Base-by-base conservation (phyloP, 2,329 filamentous ascomycete species). In the Colletotrichum magnum region DNA sequence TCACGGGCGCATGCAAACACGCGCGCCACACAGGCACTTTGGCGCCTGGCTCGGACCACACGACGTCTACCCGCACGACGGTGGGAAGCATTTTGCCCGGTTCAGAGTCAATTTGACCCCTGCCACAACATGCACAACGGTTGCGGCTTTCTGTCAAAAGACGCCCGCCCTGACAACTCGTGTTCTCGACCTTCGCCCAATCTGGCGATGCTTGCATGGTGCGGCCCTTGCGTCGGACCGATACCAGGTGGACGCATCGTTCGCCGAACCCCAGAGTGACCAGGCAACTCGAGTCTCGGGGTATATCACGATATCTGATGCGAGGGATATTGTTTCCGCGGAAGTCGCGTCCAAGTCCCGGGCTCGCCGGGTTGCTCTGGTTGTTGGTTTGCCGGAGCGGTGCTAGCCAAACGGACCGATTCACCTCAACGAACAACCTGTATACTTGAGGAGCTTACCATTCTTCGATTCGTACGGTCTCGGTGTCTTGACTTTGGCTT, bases 11-110 rank as follows among this genome's bases (percentile, higher is more conserved):
- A 56, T 5, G 12, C n/a, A 18, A 48, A 26, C 28, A 50, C 10
- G 28, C 15, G 28, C 39, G 39, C 18, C 51, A 43, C 64, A 56
- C 50, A 21, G 51, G 41, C 64, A 36, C 15, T 62, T 39, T 56
- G 32, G 64, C 50, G 57, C 13, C 21, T 43, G 16, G 64, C 64
- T 67, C 50, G 58, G 64, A 67, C 57, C 43, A 62, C 18, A 36
- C 7, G 16, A 21, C 13, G 16, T 28, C 21, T 26, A 6, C 13
- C 13, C 50, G 50, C 15, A 28, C 0, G 9, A 51, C 2, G 6
- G 7, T 10, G 32, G 7, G 32, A 36, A 36, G 7, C 9, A n/a
- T 21, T n/a, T 28, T 9, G 4, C 45, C 12, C 6, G 43, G 6
- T 4, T 10, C 12, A 6, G 21, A 45, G 32, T 36, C 9, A 2